Base-by-base conservation (phyloP, 169 alveolate species). In the Babesia bigemina region DNA sequence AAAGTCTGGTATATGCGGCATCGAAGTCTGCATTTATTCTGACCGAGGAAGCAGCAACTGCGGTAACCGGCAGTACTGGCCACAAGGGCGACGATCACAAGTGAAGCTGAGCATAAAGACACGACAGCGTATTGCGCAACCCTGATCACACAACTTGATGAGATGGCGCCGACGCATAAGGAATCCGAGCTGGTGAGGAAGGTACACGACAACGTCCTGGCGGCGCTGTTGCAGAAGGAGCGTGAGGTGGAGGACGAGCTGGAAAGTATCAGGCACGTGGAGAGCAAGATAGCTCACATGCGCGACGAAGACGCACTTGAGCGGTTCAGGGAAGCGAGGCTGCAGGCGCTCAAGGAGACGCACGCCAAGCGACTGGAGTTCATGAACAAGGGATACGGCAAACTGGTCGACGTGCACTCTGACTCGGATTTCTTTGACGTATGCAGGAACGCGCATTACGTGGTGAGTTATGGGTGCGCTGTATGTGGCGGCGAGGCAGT, bases 401-500 rank as follows among this genome's bases (percentile, higher is more conserved):
- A 45, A 45, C 81, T 86, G 55, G 63, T 63, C 33, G 94, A 90
- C 45, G 75, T 90, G n/a, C 75, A 84, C 81, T 86, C 92, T 14
- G 94, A 90, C 53, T 75, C 82, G 63, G 89, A 86, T 39, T 90
- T 90, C 76, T 90, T 90, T 59, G 91, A 90, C 52, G 87, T 85
- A 6, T 86, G 92, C 42, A 86, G 87, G 58, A 74, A 56, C 55
- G 73, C 92, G 29, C 75, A 85, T 21, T 77, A 84, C 57, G 92
- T 89, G 50, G 88, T 81, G 36, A 63, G 88, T 65, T 8, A 53
- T 63, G n/a, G 14, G 45, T 7, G 21, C 47, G 14, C 29, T 44
- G 21, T 36, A n/a, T 36, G 22, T 12, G 49, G 22, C n/a, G 29
- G n/a, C 0, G 53, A 16, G 52, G 28, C 22, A 58, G 24, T 21